phyloP scores from a whole-genome alignment of 2,329 filamentous ascomycete genomes.

The Cladophialophora bantiana region DNA sequence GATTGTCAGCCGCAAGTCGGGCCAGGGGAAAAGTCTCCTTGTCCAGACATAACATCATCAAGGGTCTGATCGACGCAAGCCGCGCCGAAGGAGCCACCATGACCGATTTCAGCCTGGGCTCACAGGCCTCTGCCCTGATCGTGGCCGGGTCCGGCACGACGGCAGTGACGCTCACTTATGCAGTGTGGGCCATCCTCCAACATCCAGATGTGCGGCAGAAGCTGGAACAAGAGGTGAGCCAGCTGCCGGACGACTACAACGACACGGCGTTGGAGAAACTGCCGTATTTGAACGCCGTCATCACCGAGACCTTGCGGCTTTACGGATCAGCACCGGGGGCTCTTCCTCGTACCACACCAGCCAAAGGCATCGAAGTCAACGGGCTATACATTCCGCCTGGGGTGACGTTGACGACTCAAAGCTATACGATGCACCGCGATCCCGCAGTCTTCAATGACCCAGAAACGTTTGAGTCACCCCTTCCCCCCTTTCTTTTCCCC shows the following conservation, averaged over 20 bases:
- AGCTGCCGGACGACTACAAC: constrained; percentile 45
- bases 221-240: constrained; percentile 57
- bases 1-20: neutral
- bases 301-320: constrained; percentile 66
- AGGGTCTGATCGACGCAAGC: constrained; percentile 13
- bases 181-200: constrained; percentile 49
- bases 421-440: constrained; percentile 65
- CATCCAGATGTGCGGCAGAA: constrained; percentile 50
- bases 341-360: constrained; percentile 61
- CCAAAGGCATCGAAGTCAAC: constrained; percentile 50
- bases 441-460: constrained; percentile 58
- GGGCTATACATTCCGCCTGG: constrained; percentile 59
- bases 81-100: constrained; percentile 11
- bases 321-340: constrained; percentile 64
- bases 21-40: constrained; percentile 15
- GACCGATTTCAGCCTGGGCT: constrained; percentile 18
- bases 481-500: neutral
- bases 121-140: constrained; percentile 55
- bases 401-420: constrained; percentile 59
- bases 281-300: constrained; percentile 61
- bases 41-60: constrained; percentile 21
- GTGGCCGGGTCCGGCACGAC: constrained; percentile 62
- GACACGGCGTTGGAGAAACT: constrained; percentile 58
- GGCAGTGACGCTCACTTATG: constrained; percentile 58
- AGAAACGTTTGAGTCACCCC: constrained; percentile 41